Evolutionary conservation across 768 basidiomycete species (phyloP).

Genomic region (Rhodotorula taiwanensis): DNA sequence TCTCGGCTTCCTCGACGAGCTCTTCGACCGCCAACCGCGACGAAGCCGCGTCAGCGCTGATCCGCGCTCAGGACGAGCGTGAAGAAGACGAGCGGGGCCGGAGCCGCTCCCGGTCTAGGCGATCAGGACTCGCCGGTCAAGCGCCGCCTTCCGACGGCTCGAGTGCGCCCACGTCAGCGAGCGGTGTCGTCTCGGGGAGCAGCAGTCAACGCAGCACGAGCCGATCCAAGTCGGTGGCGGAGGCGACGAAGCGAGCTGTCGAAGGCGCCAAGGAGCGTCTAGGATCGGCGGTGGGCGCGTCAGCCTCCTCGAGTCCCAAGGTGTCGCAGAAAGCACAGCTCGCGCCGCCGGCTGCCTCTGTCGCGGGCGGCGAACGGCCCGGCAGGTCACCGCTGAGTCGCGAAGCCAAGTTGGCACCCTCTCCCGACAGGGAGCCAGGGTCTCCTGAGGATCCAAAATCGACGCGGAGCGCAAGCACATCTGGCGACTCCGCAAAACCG

Average conservation of each 20-base stretch:
- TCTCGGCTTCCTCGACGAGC: background rate
- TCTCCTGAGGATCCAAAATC: background rate
- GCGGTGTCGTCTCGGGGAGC: no score
- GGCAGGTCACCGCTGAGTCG: no score
- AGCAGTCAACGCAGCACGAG: constrained; percentile 8
- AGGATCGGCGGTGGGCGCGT: background rate
- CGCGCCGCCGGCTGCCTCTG: background rate
- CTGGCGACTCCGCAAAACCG: no score
- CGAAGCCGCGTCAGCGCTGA: constrained; percentile 1
- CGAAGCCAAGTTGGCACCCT: no score
- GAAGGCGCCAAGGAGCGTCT: constrained; percentile 10
- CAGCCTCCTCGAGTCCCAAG: constrained; percentile 4
- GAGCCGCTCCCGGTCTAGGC: constrained; percentile 4
- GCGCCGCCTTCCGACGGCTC: no score
- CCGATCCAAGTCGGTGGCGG: constrained; percentile 9
- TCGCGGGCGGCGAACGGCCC: background rate
- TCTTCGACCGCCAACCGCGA: background rate
- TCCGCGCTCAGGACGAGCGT: constrained; percentile 16
- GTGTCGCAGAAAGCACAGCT: background rate
- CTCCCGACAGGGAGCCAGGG: no score
- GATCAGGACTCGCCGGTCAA: no score
- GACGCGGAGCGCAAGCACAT: no score
- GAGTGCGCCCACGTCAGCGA: no score
- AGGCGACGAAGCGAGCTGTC: constrained; percentile 19
- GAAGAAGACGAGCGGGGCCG: constrained; percentile 33